These are phyloP conservation scores for Flaveria bidentis DNA, from an alignment of 129 eudicot genomes.

Conservation along the genomic window DNA sequence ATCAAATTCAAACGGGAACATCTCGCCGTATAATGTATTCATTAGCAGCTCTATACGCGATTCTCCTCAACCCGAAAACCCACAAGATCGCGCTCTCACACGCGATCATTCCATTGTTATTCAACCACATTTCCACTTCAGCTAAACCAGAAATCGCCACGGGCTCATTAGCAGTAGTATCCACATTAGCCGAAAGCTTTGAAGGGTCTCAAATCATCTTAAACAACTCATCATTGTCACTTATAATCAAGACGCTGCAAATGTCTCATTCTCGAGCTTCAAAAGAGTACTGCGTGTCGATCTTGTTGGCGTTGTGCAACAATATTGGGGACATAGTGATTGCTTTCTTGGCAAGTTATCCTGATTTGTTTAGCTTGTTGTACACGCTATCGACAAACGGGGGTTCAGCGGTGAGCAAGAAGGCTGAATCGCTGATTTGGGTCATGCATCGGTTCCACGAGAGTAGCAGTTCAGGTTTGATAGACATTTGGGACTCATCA, in stretches of 20 bases:
- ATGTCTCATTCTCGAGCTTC: conserved; percentile 42
- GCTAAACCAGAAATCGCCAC: conserved; percentile 51
- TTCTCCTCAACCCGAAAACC: conserved; percentile 55
- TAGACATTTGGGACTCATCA: conserved; percentile 38
- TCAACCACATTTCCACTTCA: conserved; percentile 40
- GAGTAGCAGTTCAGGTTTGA: conserved; percentile 46
- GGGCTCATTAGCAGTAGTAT: conserved; percentile 64
- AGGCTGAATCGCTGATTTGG: conserved; percentile 58
- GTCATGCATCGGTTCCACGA: conserved; percentile 55
- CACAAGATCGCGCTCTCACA: conserved; percentile 46
- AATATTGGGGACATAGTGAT: conserved; percentile 61
- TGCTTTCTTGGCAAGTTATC: conserved; percentile 50
- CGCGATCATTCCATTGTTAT: conserved; percentile 49
- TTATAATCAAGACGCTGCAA: conserved; percentile 28
- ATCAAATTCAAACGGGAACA: conserved; percentile 52
- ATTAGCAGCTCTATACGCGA: conserved; percentile 60
- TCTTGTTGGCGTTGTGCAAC: conserved; percentile 53
- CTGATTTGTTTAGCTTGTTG: conserved; percentile 43
- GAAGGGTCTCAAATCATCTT: conserved; percentile 59
- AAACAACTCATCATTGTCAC: conserved; percentile 34
- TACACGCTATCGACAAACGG: conserved; percentile 53
- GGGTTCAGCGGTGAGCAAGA: conserved; percentile 48
- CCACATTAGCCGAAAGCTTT: conserved; percentile 55
- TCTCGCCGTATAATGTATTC: conserved; percentile 65
- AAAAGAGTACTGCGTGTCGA: conserved; percentile 71